Evolutionary conservation across 306 rosid species (phyloP).

Genomic region (Quillaja saponaria): DNA sequence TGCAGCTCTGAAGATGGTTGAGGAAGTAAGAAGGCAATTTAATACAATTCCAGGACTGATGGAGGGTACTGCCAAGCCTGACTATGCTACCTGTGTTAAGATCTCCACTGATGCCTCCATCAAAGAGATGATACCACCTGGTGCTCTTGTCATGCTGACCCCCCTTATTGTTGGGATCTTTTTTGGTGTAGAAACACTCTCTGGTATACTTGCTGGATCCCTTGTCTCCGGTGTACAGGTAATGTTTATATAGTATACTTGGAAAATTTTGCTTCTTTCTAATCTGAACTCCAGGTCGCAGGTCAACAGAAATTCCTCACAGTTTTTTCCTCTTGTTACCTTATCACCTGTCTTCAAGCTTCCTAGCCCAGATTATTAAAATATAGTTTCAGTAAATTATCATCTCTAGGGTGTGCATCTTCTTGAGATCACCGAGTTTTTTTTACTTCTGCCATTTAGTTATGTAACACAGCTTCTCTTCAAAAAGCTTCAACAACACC

Average conservation of each 20-base stretch:
- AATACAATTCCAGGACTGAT: slow-evolving; percentile 87
- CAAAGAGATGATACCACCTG: slow-evolving; percentile 95
- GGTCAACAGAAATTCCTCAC: too few species aligned
- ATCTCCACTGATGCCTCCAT: slow-evolving; percentile 95
- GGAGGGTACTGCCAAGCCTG: slow-evolving; percentile 93
- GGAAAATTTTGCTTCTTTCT: neutral
- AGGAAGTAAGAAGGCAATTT: slow-evolving; percentile 95
- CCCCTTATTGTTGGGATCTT: slow-evolving; percentile 89
- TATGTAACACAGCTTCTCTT: too few species aligned
- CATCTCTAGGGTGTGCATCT: too few species aligned
- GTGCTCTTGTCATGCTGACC: slow-evolving; percentile 95
- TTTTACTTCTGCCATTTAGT: too few species aligned
- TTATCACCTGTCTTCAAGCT: neutral
- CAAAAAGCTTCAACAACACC: too few species aligned
- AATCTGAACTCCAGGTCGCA: too few species aligned
- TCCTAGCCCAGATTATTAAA: too few species aligned
- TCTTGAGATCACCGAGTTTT: too few species aligned
- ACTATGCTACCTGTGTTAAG: slow-evolving; percentile 90
- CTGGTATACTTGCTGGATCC: slow-evolving; percentile 93
- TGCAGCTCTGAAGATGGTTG: slow-evolving; percentile 97
- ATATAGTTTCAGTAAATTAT: too few species aligned
- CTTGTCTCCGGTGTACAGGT: slow-evolving; percentile 97
- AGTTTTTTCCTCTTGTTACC: neutral
- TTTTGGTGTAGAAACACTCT: slow-evolving; percentile 93
- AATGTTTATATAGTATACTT: slow-evolving; percentile 11